Base-by-base conservation (phyloP, 495 filamentous ascomycete species). In the Xylaria cubensis region DNA sequence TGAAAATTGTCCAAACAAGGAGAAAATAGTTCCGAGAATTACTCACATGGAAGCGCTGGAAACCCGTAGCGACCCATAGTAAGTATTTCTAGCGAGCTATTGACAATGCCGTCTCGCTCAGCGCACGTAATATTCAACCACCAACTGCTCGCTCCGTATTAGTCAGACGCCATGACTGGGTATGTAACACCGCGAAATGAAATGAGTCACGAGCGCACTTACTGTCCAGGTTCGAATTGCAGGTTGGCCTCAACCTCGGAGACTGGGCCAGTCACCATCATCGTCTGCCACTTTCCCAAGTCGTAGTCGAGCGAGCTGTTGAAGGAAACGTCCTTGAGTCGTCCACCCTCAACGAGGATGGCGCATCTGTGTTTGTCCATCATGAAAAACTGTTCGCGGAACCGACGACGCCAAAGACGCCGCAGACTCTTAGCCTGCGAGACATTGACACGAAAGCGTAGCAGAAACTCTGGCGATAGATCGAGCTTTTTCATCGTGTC, bases 51-150 rank as follows among this genome's bases (percentile, higher is more conserved):
- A 7, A 88, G 66, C 0, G 79, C 74, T 1, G 76, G 73, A 66
- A 76, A 74, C 2, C 76, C 79, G 53, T 84, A 84, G 13, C 71
- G 58, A 0, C 80, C 80, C 55, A 71, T 78, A n/a, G 83, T 84
- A 4, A 80, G 75, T 36, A 26, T 78, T 63, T 85, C 82, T 4
- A 51, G 24, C 19, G 78, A 78, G 46, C 63, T 77, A 0, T 72
- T 75, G 19, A 87, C 81, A 39, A 87, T 82, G 17, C 86, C 85
- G 66, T 87, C 85, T 12, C 83, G 80, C 50, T 80, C 74, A 1
- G 82, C 84, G 66, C 84, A 87, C 10, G 82, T 77, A 1, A 86
- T 77, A 71, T 84, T 83, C 24, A 83, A 69, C 84, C 84, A 88
- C 85, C 84, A 88, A 62, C 85, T 86, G 55, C 46, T 24, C 42